Evolutionary conservation across 1,139 yeast genomes (phyloP), one percentile per base, ranked within the genome.

Genomic region (Keqinozyma sinolaborantium): DNA sequence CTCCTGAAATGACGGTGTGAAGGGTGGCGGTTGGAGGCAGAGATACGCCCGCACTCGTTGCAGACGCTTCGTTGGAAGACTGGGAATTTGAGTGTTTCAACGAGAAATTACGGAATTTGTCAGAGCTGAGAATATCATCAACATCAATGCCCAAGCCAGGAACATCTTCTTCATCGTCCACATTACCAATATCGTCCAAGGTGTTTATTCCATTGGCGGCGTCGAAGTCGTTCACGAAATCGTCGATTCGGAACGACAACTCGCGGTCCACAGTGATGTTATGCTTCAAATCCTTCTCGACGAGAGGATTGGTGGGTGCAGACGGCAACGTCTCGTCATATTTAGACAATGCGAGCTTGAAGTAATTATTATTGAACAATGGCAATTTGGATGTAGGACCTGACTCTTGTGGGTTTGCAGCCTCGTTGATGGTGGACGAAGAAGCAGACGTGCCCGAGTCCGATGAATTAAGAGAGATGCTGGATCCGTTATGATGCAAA

Each of bases 141-240:
- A 67, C 73, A 42, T 68, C 73, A 30, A 69, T 67, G 4, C 73
- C 74, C 27, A 64, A 67, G 1, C 67, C 64, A 11, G 56, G 60
- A 29, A 61, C 70, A 30, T 63, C 70, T 13, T 58, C 65, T 14
- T 49, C 58, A 32, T 56, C 55, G 23, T 57, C 64, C 3, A 52
- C 53, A 21, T 57, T 38, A 11, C 47, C 55, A 13, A 45, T 47
- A 4, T 48, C 51, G 24, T 45, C 56, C 20, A 55, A 36, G 3
- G 54, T 48, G 14, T 47, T 43, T 11, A 53, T 40, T 19, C 47
- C 50, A 11, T 42, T 32, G 19, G 23, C 30, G 33, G 34, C 34
- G 24, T 60, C 68, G 18, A 51, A 32, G n/a, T 63, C 68, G 24
- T 40, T 45, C 3, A 62, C 55, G 39, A 66, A 66, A 35, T 66